Evolutionary conservation across 352 stramenopile species (phyloP), one percentile per base, ranked within the genome.

Genomic region (Globisporangium camurandrum): DNA sequence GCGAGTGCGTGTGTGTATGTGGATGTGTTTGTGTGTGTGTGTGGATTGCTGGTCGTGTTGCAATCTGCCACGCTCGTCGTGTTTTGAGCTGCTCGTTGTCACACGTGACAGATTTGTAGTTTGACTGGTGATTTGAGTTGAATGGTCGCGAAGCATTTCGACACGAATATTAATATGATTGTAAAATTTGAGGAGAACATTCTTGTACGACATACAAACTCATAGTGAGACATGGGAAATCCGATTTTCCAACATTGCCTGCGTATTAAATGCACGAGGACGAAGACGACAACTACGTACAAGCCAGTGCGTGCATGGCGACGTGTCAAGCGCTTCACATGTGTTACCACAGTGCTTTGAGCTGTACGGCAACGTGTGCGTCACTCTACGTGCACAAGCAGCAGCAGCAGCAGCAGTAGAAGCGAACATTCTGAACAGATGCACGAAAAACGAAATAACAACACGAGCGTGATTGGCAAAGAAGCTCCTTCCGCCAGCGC

Each of bases 401-500:
- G 5, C 20, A 19, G 14, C 30, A 2, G 30, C 30, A 34, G 3
- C 30, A 34, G n/a, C n/a, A n/a, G n/a, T n/a, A n/a, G n/a, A n/a
- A n/a, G 43, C 11, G 20, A 24, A 3, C n/a, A 26, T 11, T 6
- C 30, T 20, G 26, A 48, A 38, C 38, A 8, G 0, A 26, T 20
- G 42, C 42, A 48, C 7, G 10, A 30, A 46, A 26, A 54, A 20
- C 14, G 26, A 6, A 37, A 7, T 28, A 14, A 9, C 22, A 43
- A 41, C 24, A 37, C 26, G 11, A 16, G 17, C 33, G 52, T 62
- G 39, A 59, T 62, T 59, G 49, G 56, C 56, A 62, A 62, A 62
- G 49, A 59, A 62, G 56, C 50, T 54, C 49, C 51, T 57, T 36
- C 43, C 50, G 30, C 56, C 54, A 49, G 52, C 54, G 46, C n/a